These are phyloP conservation scores for Phaeosphaeriaceae sp. DNA, from an alignment of 2,329 filamentous ascomycete species.

Conservation along the genomic window DNA sequence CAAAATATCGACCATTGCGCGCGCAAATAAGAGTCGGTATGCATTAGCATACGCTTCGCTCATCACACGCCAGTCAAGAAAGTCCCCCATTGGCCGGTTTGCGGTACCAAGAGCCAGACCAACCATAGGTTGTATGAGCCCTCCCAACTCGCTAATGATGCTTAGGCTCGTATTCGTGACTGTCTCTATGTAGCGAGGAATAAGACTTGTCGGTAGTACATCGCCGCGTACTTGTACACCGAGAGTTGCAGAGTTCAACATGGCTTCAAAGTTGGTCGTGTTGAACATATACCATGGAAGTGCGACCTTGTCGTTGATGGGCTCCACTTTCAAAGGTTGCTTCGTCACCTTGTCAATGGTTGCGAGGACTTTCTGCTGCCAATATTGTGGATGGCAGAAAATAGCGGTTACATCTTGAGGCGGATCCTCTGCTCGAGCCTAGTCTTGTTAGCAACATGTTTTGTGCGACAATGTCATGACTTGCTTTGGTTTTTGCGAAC, in stretches of 20 bases:
- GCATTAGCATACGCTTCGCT: conserved; percentile 47
- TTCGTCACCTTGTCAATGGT: conserved; percentile 39
- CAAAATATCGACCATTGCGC: conserved; percentile 44
- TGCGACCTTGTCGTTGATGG: conserved; percentile 26
- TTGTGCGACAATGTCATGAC: not conserved
- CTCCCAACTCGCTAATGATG: conserved; percentile 2
- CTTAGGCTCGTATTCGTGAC: conserved; percentile 16
- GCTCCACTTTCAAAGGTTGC: conserved; percentile 13
- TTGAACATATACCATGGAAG: conserved; percentile 46
- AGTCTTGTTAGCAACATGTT: not conserved
- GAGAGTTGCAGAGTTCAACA: conserved; percentile 10
- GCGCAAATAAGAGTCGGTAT: conserved; percentile 53
- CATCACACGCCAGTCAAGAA: conserved; percentile 44
- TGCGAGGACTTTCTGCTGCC: conserved; percentile 53
- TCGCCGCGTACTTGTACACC: conserved; percentile 7
- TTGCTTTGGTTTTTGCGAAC: conserved; percentile 10
- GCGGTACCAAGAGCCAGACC: conserved; percentile 47
- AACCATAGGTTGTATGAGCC: conserved; percentile 36
- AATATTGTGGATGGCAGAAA: conserved; percentile 49
- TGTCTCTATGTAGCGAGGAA: conserved; percentile 19
- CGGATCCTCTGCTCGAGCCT: conserved; percentile 16
- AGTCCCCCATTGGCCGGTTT: conserved; percentile 33
- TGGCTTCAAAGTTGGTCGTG: conserved; percentile 46
- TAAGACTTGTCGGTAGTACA: conserved; percentile 7
- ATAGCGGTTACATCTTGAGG: conserved; percentile 25